Evolutionary conservation across 2,329 filamentous ascomycete genomes (phyloP).

Genomic region (Aureobasidium mangrovei): DNA sequence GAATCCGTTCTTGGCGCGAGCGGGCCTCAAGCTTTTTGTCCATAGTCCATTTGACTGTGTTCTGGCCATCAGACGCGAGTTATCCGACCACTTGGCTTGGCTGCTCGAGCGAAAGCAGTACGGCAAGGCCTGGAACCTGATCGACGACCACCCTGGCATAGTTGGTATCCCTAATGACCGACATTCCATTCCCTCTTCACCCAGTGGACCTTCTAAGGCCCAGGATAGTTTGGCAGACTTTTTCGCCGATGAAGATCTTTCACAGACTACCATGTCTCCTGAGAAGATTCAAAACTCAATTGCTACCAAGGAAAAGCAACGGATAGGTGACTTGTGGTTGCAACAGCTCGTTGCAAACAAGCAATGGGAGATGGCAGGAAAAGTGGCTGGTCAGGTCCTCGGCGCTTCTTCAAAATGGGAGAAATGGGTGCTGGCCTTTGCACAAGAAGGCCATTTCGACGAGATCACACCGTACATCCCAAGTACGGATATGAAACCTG

Average conservation of each 20-base stretch:
- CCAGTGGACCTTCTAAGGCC: slow-evolving; percentile 36
- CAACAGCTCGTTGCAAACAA: slow-evolving; percentile 68
- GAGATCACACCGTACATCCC: slow-evolving; percentile 84
- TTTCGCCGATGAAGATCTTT: slow-evolving; percentile 48
- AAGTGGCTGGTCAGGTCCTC: slow-evolving; percentile 74
- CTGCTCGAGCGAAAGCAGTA: slow-evolving; percentile 73
- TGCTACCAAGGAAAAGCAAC: slow-evolving; percentile 76
- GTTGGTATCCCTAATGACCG: slow-evolving; percentile 34
- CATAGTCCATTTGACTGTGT: slow-evolving; percentile 96
- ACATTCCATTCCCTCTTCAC: slow-evolving; percentile 27
- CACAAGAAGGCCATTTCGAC: slow-evolving; percentile 75
- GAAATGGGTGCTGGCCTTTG: slow-evolving; percentile 91
- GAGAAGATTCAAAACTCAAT: slow-evolving; percentile 51
- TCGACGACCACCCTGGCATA: slow-evolving; percentile 78
- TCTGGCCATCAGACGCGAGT: slow-evolving; percentile 78
- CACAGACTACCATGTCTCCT: slow-evolving; percentile 55
- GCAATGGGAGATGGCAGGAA: slow-evolving; percentile 70
- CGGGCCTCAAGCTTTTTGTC: slow-evolving; percentile 77
- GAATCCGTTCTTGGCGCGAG: slow-evolving; percentile 43
- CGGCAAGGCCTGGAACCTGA: slow-evolving; percentile 76
- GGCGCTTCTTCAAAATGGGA: slow-evolving; percentile 78
- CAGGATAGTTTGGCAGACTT: slow-evolving; percentile 52
- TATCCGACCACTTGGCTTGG: slow-evolving; percentile 80
- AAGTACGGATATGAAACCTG: slow-evolving; percentile 63
- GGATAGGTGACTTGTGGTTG: slow-evolving; percentile 89